Evolutionary conservation across 257 asterid genomes (phyloP), one percentile per base, ranked within the genome.

Genomic region (Eustoma russellianum): DNA sequence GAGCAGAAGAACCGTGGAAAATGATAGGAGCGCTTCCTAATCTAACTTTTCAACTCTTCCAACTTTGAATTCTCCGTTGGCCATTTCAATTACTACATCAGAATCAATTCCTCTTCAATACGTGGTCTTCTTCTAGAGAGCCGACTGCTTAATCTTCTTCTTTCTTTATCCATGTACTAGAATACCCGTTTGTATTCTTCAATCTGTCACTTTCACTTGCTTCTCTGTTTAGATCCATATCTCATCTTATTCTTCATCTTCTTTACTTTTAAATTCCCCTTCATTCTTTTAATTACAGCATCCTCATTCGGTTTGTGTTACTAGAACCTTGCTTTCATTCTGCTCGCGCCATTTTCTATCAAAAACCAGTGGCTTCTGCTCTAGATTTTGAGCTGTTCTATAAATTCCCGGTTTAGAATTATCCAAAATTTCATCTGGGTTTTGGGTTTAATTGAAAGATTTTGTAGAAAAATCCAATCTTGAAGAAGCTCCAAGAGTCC

Each of bases 231-330:
- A 45, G 47, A 55, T 40, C 46, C 30, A 41, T 44, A 43, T 44
- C 53, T 58, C 60, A 30, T 48, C 52, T 19, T 15, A 9, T 57
- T 51, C 45, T 28, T 48, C 38, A 44, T 52, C 53, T 13, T 15
- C 6, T 6, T 1, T 50, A 2, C 35, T 41, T 11, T 45, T 33
- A 12, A 50, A 16, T 40, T 33, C 15, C 17, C n/a, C 40, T 41
- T 55, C 34, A 55, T 8, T 38, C 12, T 38, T 38, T 38, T 10
- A 38, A 38, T 7, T 38, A 2, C 12, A 28, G 4, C 24, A 15
- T n/a, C n/a, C 50, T 38, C 46, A 5, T 58, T 57, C 3, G 54
- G 15, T 5, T 46, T 45, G 33, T 46, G 5, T 47, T 8, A 17
- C 0, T 46, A 35, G 52, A 5, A n/a, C 9, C 12, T 33, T 13